A percentile compares a stretch with the other conserved stretches of the same genome.
These are phyloP conservation scores for Fusarium robinianum DNA, from an alignment of 2,329 filamentous ascomycete species.

Conservation along the genomic window DNA sequence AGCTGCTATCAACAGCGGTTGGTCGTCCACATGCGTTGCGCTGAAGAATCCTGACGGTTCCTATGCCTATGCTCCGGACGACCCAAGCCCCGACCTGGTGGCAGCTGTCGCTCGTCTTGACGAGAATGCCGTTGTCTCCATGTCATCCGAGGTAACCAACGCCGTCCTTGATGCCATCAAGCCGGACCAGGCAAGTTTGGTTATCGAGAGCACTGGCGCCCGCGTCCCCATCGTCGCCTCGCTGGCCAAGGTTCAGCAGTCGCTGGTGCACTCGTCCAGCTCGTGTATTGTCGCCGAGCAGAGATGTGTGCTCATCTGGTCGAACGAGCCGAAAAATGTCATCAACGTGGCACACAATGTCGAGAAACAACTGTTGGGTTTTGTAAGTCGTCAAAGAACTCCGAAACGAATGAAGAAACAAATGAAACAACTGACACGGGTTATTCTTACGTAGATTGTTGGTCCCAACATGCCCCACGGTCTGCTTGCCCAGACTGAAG, in stretches of 20 bases:
- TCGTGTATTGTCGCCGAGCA: conserved; percentile 32
- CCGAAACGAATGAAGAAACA: rapidly evolving
- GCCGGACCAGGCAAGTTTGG: conserved; percentile 22
- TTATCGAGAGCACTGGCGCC: conserved; percentile 29
- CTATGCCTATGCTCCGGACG: conserved; percentile 29
- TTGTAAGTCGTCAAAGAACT: conserved; percentile 22
- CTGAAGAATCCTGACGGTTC: conserved; percentile 29
- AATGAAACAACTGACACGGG: background rate
- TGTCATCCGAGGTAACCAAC: conserved; percentile 32
- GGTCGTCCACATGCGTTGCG: conserved; percentile 33
- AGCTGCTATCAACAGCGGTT: conserved; percentile 29
- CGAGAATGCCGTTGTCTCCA: conserved; percentile 30
- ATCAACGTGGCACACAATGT: conserved; percentile 33
- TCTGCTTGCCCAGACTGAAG: conserved; percentile 30
- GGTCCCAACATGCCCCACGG: conserved; percentile 33
- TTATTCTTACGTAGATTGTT: conserved; percentile 21
- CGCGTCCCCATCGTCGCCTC: conserved; percentile 31
- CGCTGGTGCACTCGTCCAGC: conserved; percentile 22
- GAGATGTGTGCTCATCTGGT: conserved; percentile 33
- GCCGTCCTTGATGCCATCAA: conserved; percentile 29
- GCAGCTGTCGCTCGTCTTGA: conserved; percentile 29
- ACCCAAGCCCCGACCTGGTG: conserved; percentile 28
- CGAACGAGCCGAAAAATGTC: conserved; percentile 29
- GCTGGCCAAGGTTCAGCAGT: conserved; percentile 22
- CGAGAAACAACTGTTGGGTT: conserved; percentile 33